phyloP scores from a whole-genome alignment of 306 rosid species.

The Myrica gale region DNA sequence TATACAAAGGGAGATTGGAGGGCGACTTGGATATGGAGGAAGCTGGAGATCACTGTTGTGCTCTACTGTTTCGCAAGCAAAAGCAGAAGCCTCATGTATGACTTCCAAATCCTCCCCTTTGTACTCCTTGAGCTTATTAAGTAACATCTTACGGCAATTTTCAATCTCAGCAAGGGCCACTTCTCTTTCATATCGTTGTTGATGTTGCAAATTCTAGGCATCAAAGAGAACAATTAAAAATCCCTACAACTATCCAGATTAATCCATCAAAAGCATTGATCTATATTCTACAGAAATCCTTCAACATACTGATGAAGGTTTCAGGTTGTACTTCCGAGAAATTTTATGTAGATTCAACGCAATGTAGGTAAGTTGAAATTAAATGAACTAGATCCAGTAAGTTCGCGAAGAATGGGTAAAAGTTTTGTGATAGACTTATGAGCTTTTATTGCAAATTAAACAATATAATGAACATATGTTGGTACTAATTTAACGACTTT shows the following conservation, averaged over 20 bases:
- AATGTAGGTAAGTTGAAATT: no score
- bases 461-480: background rate
- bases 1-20: constrained; percentile 48
- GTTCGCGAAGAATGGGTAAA: no score
- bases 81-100: constrained; percentile 79
- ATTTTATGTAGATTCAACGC: no score
- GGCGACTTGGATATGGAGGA: constrained; percentile 81
- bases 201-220: constrained; percentile 71
- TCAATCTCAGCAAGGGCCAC: constrained; percentile 86
- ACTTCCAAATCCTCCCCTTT: constrained; percentile 78
- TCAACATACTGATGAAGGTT: background rate
- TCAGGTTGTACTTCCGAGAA: background rate
- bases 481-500: constrained; percentile 3
- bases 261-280: no score
- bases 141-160: constrained; percentile 73
- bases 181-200: constrained; percentile 74
- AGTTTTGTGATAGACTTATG: background rate
- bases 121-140: constrained; percentile 71
- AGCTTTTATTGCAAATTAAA: constrained; percentile 5
- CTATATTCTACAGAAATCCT: background rate
- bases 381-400: no score
- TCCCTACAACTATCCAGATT: background rate
- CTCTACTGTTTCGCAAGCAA: constrained; percentile 85
- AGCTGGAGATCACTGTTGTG: constrained; percentile 72
- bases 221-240: constrained; percentile 23